Base-by-base conservation (phyloP, 2,329 filamentous ascomycete species). In the Verticillium klebahnii region DNA sequence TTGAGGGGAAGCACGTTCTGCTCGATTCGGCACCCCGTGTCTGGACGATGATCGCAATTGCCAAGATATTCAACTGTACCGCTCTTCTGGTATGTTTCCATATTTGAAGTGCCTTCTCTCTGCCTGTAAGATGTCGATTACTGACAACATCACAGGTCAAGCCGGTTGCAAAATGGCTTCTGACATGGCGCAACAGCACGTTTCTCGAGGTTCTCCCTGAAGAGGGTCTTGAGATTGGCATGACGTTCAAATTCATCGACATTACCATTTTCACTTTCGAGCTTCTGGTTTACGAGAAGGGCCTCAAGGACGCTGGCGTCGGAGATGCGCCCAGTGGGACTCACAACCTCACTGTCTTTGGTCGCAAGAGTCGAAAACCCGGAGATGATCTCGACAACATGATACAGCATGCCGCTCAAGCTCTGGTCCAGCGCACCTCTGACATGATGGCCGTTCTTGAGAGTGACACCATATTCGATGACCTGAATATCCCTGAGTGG, bases 141-240 rank as follows among this genome's bases (percentile, higher is more conserved):
- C 60, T 65, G n/a, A 65, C 45, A 37, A 14, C 4, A 32, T 32
- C 2, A 52, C 66, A 67, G 72, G 79, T 71, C 64, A 80, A 85
- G 58, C 76, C 75, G 14, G 78, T 89, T 52, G 72, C 80, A 2
- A 78, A 80, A 36, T 91, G 89, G 88, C 76, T 90, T 12, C 79
- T 85, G 64, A 74, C 78, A 23, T 71, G 75, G 72, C 45, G 45
- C 0, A 90, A 91, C 67, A 74, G 73, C 5, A 74, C 78, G 1
- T 87, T 91, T 66, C 78, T 90, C 15, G 87, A 90, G 66, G 74
- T 86, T 6, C 79, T 89, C 39, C 84, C 88, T 0, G 88, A 90
- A 66, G 81, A 85, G 59, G 75, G 82, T 8, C 78, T 90, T 36
- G 79, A 80, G 25, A 84, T 91, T 8, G 86, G 81, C 5, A 79